Evolutionary conservation across 2,329 filamentous ascomycete species (phyloP), one percentile per base, ranked within the genome.

Genomic region (Arthrocladium fulminans): DNA sequence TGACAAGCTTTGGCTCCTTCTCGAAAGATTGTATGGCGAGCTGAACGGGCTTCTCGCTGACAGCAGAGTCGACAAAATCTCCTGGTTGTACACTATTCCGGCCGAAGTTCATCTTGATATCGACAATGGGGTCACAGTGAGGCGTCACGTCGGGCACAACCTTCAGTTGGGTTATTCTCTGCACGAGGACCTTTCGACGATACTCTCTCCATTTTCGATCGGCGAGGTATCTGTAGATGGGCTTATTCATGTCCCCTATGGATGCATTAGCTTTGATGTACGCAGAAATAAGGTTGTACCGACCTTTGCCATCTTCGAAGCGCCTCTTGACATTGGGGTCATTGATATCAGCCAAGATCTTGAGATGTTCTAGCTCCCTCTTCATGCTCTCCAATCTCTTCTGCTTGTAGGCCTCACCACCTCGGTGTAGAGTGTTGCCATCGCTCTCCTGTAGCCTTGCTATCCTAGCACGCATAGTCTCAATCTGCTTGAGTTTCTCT

Each of bases 291-390:
- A n/a, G 9, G 23, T 24, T 22, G 35, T 8, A 45, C 77, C 59
- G 72, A 95, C 90, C 88, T 60, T 83, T 68, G 20, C 89, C 88
- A 67, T 97, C 89, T 65, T 98, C 92, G 58, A 94, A 97, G 57
- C 79, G 83, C 69, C 88, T 86, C 79, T 96, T 96, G 53, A 97
- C 87, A 30, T 88, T 60, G 1, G 92, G 92, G 63, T 97, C 92
- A 65, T 97, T 97, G 67, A 94, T 88, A 63, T 98, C 92, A 20
- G 88, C 89, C 53, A 85, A 70, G 32, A 98, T 83, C 77, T 96
- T 94, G 63, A 95, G 72, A 47, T 81, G 67, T 63, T 94, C 84
- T 48, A 96, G 63, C 59, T 87, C 72, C 56, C 77, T 72, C 61
- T 79, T 73, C 80, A 96, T 79, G 57, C 81, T 84, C 39, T 71